Conservation (phyloP, 352 stramenopile species). For the Pythium dissotocum region DNA sequence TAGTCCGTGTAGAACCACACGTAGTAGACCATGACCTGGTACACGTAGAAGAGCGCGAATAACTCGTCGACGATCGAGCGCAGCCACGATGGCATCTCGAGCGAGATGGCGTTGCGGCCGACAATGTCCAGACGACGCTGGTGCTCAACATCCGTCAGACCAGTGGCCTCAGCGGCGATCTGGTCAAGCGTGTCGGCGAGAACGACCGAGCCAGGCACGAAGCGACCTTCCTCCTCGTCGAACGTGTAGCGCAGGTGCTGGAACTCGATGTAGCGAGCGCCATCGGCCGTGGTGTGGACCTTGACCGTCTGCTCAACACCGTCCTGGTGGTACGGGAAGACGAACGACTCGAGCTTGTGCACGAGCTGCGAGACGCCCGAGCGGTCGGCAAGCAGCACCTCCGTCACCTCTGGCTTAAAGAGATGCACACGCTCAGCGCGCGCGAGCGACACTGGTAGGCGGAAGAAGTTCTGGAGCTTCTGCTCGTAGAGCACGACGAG, state of each 20-base stretch:
- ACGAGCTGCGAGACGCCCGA: slow-evolving; percentile 31
- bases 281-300: slow-evolving; percentile 27
- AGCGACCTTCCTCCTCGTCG: slow-evolving; percentile 25
- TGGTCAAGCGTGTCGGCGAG: slow-evolving; percentile 23
- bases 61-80: slow-evolving; percentile 34
- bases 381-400: slow-evolving; percentile 28
- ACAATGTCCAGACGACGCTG: slow-evolving; percentile 28
- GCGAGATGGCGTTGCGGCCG: slow-evolving; percentile 31
- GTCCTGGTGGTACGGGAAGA: slow-evolving; percentile 29
- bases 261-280: slow-evolving; percentile 33
- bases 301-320: slow-evolving; percentile 29
- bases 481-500: slow-evolving; percentile 27
- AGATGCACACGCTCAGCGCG: slow-evolving; percentile 22
- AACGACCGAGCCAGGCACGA: slow-evolving; percentile 31
- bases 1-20: slow-evolving; percentile 41
- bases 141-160: slow-evolving; percentile 27
- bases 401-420: slow-evolving; percentile 31
- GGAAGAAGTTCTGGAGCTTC: slow-evolving; percentile 36
- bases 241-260: slow-evolving; percentile 37
- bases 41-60: slow-evolving; percentile 37
- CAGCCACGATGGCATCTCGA: slow-evolving; percentile 32
- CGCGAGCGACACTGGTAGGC: slow-evolving; percentile 19
- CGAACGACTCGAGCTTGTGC: slow-evolving; percentile 20
- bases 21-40: slow-evolving; percentile 36
- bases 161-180: slow-evolving; percentile 26